Evolutionary conservation across 768 basidiomycete species (phyloP), one percentile per base, ranked within the genome.

Genomic region (Phylloporus sp.): DNA sequence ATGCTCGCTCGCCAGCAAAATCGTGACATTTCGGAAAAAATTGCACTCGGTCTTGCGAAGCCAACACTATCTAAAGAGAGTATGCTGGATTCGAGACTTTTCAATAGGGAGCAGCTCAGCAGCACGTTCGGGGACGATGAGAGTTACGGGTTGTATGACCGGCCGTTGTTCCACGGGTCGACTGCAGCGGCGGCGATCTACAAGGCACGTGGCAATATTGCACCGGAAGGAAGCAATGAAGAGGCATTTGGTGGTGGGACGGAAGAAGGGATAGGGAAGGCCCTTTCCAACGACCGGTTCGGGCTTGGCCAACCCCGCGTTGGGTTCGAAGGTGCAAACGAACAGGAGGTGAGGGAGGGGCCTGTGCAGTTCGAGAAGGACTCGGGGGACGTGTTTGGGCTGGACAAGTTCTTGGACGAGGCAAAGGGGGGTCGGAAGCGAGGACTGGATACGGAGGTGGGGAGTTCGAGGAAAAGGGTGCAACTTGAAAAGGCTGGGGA

Each of bases 351-450:
- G 22, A 72, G 84, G 46, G 89, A 91, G 59, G 96, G 96, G 2
- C 96, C 96, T 20, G 96, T 99, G 33, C 92, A 97, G 61, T 99
- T 99, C 61, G 96, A 99, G 74, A 96, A 97, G 72, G 95, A 99
- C 60, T 82, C 86, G 2, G 79, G 82, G n/a, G 95, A 97, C 76
- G 91, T 97, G 17, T 97, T 97, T 62, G 95, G 95, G 52, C 75
- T 97, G 53, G 89, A 96, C 68, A 84, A 95, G 65, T 98, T 99
- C 74, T 77, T 98, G 74, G 91, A 97, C 63, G 90, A 93, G 66
- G 96, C 95, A 15, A 96, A 91, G 77, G 84, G 84, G 20, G 95
- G 93, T n/a, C 82, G 83, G 67, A 95, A 95, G 72, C 74, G 92
- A 52, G 90, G 89, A 13, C 59, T 92, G 61, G 89, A 92, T 61